Conservation (phyloP, 2,329 filamentous ascomycete genomes). For the Ophiocordyceps camponoti-rufipedis region DNA sequence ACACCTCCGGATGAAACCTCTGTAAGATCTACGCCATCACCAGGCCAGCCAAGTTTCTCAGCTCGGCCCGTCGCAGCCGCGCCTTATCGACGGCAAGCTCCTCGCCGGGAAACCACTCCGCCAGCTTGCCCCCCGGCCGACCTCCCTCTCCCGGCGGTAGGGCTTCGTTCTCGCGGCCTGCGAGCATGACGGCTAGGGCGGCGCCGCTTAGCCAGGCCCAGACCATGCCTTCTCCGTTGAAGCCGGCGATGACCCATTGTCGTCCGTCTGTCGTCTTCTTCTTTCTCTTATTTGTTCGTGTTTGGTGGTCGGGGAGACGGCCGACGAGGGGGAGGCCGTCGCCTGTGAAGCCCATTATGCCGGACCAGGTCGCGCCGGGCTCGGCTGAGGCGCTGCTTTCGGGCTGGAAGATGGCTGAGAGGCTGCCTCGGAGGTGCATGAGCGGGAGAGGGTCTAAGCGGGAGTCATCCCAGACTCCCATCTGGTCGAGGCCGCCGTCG, state of each 20-base stretch:
- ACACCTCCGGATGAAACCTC: too few species aligned
- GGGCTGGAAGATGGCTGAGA: conserved; percentile 22
- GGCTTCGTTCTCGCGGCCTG: conserved; percentile 16
- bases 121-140: conserved; percentile 16
- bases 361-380: conserved; percentile 27
- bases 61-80: conserved; percentile 16
- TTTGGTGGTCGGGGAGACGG: conserved; percentile 12
- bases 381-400: conserved; percentile 14
- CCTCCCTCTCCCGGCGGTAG: conserved; percentile 11
- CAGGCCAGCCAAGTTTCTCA: conserved; percentile 15
- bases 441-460: conserved; percentile 18
- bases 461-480: conserved; percentile 29
- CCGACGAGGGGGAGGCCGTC: conserved; percentile 33
- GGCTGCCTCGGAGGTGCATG: conserved; percentile 21
- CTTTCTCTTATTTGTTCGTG: conserved; percentile 3
- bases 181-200: conserved; percentile 26
- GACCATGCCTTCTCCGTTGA: conserved; percentile 33
- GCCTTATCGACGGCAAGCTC: conserved; percentile 12
- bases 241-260: conserved; percentile 35
- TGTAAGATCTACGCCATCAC: not conserved
- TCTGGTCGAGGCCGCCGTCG: conserved; percentile 21
- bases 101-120: conserved; percentile 22
- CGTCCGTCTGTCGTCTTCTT: conserved; percentile 4
- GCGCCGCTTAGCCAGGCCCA: conserved; percentile 32
- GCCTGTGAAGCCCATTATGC: conserved; percentile 26